Conservation (phyloP, 2,329 filamentous ascomycete species). For the Monosporascus sp. region DNA sequence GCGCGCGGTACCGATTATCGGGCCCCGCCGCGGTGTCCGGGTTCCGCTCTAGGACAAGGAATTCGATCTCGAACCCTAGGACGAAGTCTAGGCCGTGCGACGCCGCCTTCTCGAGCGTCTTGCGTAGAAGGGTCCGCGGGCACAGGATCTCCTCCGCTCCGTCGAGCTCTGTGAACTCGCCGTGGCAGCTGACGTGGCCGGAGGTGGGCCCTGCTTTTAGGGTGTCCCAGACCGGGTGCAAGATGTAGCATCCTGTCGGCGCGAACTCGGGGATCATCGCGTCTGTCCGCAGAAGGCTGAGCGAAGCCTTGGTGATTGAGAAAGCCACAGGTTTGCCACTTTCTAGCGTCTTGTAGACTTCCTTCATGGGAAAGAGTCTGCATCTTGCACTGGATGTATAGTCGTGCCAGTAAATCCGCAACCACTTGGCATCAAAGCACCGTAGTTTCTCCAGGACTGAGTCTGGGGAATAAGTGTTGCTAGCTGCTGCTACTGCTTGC, state of each 20-base stretch:
- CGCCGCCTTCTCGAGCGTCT: conserved; percentile 46
- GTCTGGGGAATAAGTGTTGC: conserved; percentile 25
- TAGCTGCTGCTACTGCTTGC: conserved; percentile 20
- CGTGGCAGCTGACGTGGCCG: conserved; percentile 61
- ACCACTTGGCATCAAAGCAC: conserved; percentile 49
- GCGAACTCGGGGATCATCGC: conserved; percentile 44
- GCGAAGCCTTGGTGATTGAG: conserved; percentile 57
- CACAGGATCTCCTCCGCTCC: conserved; percentile 51
- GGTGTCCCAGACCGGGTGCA: conserved; percentile 61
- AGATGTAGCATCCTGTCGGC: conserved; percentile 59
- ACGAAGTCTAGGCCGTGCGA: conserved; percentile 52
- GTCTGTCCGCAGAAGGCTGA: conserved; percentile 67
- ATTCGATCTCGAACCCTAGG: conserved; percentile 78
- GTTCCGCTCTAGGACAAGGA: conserved; percentile 59
- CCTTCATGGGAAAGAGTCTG: conserved; percentile 61
- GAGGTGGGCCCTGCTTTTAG: conserved; percentile 54
- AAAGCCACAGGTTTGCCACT: conserved; percentile 42
- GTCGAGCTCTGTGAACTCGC: conserved; percentile 56
- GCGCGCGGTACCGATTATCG: conserved; percentile 29
- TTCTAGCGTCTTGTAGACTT: conserved; percentile 44
- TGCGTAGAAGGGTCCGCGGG: conserved; percentile 59
- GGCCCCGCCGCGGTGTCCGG: conserved; percentile 19
- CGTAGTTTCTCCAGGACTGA: conserved; percentile 22
- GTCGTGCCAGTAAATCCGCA: conserved; percentile 74
- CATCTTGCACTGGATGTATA: conserved; percentile 65